Evolutionary conservation across 768 basidiomycete species (phyloP).

Genomic region (Solioccasus polychromus): DNA sequence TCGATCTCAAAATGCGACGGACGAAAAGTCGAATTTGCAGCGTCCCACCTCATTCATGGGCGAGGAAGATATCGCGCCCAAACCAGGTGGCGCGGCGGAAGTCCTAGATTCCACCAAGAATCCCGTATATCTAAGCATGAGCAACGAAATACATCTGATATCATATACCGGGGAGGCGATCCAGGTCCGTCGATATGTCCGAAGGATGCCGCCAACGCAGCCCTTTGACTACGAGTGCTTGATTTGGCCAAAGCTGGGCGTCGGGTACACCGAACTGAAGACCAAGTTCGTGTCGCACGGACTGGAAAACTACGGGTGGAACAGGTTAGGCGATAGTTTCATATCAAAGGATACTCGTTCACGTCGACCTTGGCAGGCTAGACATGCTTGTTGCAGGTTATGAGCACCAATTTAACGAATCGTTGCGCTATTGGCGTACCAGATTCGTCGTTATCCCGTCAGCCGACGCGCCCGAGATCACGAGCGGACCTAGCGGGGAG

Average conservation of each 20-base stretch:
- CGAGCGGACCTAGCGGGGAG: constrained; percentile 64
- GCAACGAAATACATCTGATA: constrained; percentile 92
- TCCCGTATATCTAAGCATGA: constrained; percentile 90
- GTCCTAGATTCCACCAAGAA: constrained; percentile 57
- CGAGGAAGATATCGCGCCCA: constrained; percentile 52
- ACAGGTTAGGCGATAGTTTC: constrained; percentile 49
- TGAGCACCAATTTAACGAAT: constrained; percentile 76
- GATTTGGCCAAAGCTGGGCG: constrained; percentile 90
- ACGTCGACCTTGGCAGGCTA: constrained; percentile 43
- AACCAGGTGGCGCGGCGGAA: constrained; percentile 63
- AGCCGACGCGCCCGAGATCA: constrained; percentile 57
- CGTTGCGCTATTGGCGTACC: constrained; percentile 90
- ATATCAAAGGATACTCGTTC: neutral
- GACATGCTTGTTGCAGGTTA: constrained; percentile 87
- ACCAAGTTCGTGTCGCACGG: constrained; percentile 77
- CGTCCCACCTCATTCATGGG: constrained; percentile 56
- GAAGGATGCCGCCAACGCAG: constrained; percentile 61
- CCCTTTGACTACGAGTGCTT: constrained; percentile 81
- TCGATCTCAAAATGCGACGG: constrained; percentile 35
- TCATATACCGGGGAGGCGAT: constrained; percentile 90
- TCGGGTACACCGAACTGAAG: constrained; percentile 77
- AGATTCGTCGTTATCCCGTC: constrained; percentile 92
- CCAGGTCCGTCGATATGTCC: constrained; percentile 82
- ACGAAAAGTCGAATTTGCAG: constrained; percentile 38
- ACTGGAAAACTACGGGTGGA: constrained; percentile 83